Evolutionary conservation across 345 rosid species (phyloP), one percentile per base, ranked within the genome.

Genomic region (Hypericum androsaemum): DNA sequence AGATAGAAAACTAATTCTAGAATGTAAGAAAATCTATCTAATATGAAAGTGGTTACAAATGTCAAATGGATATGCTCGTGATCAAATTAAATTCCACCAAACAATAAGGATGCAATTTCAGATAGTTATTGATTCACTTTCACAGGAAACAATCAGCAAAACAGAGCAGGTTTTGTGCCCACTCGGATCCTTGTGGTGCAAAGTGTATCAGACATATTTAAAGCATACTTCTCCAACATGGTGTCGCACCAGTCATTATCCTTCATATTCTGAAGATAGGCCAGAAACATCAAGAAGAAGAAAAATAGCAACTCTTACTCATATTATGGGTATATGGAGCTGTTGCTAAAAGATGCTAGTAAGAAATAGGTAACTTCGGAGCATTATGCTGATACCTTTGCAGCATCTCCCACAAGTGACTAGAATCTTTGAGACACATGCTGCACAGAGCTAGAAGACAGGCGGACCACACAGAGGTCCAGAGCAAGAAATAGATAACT

Each of bases 341-440:
- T 1, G 4, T 1, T 22, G 32, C 32, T 22, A 22, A 40, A 59
- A 16, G 41, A 47, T 53, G 52, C 50, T 43, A 11, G 44, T 46
- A 1, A 58, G 16, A 16, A 53, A 7, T 16, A 47, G 10, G 41
- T 16, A 40, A 59, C 5, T 6, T 37, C n/a, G 39, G 47, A 39
- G 50, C 44, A 58, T 59, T 57, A 47, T 46, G 59, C 36, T 14
- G 47, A 54, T 75, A 88, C 98, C 96, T 85, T 66, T 67, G 77
- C 68, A 92, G 75, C 96, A 85, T 88, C 76, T 92, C 95, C 55
- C 54, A 58, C 15, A 92, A 70, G 52, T 88, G 80, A 53, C 90
- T 86, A 64, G 83, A 55, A 50, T 81, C 75, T 68, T 62, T 76
- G 58, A 92, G 60, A 15, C 82, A 83, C 14, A 84, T 53, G 56